Base-by-base conservation (phyloP, 2,329 filamentous ascomycete genomes). In the Xylaria sp. region DNA sequence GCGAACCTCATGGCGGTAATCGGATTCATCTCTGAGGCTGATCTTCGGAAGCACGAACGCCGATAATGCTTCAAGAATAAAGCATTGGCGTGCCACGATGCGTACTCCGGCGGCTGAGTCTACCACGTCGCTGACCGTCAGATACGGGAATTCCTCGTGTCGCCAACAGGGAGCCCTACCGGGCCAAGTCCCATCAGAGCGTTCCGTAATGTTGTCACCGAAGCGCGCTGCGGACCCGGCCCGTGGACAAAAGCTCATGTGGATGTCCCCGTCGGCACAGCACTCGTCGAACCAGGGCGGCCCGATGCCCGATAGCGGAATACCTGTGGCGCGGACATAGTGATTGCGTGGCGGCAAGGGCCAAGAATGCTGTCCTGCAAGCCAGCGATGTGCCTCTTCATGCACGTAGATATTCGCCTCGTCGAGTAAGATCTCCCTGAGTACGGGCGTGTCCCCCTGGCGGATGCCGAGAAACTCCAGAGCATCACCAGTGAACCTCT, bases 351-450 rank as follows among this genome's bases (percentile, higher is more conserved):
- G 84, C 44, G 80, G 82, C 65, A 66, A 78, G 63, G 73, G 76
- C 55, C 75, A 81, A 68, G 78, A 82, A 60, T 88, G 84, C 31
- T 80, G 79, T 13, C 86, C 84, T 9, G 79, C 80, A 3, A 85
- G 79, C 80, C 84, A 87, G 37, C 81, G 80, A 74, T 88, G 86
- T 56, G 85, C 81, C 68, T 90, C 89, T 70, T 89, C 86, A 39
- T 86, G 81, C 25, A 90, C 75, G 74, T 89, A 88, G 15, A 91
- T 78, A 71, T 85, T 84, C 3, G 66, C 69, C 3, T 76, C 81
- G 72, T 89, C 86, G 41, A 91, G 79, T 6, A 81, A 81, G 3
- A 91, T 74, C 46, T 80, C 80, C 31, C 86, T 81, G 6, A 91
- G 79, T 6, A 78, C 78, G 1, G 88, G 88, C 2, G 80, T 82